A percentile compares a stretch with the other conserved stretches of the same genome.
These are phyloP conservation scores for Sordariomycetes sp. DNA, from an alignment of 2,329 filamentous ascomycete species.

Conservation along the genomic window DNA sequence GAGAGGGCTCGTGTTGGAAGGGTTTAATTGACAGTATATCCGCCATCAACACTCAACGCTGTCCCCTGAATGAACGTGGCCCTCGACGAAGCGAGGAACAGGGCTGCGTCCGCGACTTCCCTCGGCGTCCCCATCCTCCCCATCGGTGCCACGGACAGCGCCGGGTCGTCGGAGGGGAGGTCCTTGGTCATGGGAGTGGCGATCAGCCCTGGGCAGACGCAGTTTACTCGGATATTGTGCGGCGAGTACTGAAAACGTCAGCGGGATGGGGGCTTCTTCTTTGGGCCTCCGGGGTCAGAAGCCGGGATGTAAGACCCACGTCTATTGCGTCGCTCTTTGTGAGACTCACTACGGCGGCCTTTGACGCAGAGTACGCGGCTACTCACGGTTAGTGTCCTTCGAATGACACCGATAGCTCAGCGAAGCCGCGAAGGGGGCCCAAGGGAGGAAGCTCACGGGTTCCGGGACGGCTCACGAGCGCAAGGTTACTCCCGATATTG, in stretches of 20 bases:
- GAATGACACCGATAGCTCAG: not conserved
- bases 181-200: conserved; percentile 31
- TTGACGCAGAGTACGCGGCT: conserved; percentile 34
- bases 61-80: conserved; percentile 33
- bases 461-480: conserved; percentile 26
- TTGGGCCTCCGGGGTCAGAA: not conserved
- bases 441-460: conserved; percentile 20
- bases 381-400: not conserved
- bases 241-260: conserved; percentile 24
- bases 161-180: conserved; percentile 20
- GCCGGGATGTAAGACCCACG: conserved; percentile 14
- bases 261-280: not conserved
- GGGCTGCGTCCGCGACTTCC: conserved; percentile 32
- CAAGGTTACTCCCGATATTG: conserved; percentile 32
- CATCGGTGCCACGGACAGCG: conserved; percentile 23
- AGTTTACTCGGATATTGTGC: conserved; percentile 32
- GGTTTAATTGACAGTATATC: conserved; percentile 10
- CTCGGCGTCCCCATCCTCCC: conserved; percentile 28
- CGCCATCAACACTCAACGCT: conserved; percentile 31
- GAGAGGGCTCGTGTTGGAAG: not conserved
- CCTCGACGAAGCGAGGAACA: conserved; percentile 32
- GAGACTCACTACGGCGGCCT: conserved; percentile 32
- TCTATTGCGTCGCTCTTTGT: conserved; percentile 36
- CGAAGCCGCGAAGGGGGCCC: not conserved
- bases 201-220: conserved; percentile 33